Conservation (phyloP, 1,284 basidiomycete genomes). For the Lignosus rhinocerotis region DNA sequence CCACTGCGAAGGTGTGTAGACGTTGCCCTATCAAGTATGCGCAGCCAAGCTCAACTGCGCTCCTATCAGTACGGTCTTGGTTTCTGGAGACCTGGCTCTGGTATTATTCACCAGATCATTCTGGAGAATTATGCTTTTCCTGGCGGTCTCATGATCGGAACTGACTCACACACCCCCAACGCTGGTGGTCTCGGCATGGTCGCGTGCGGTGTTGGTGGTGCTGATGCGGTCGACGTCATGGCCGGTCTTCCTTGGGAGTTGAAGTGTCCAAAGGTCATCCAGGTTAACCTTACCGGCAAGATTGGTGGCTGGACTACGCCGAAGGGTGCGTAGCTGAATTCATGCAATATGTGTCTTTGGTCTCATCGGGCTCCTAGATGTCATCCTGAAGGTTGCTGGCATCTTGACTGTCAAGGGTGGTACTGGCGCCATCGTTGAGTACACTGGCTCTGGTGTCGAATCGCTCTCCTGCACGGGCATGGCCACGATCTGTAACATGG, state of each 20-base stretch:
- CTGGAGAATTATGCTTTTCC: slow-evolving; percentile 99
- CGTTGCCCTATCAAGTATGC: neutral
- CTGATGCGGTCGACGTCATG: slow-evolving; percentile 99
- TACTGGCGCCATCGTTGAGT: slow-evolving; percentile 96
- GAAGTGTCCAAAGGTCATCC: slow-evolving; percentile 98
- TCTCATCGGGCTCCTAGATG: slow-evolving; percentile 50
- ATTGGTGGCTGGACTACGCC: slow-evolving; percentile 97
- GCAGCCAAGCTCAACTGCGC: neutral
- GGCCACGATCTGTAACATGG: slow-evolving; percentile 99
- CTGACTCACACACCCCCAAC: slow-evolving; percentile 99
- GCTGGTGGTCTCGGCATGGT: slow-evolving; percentile 99
- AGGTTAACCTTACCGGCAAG: slow-evolving; percentile 95
- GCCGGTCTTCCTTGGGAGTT: slow-evolving; percentile 98
- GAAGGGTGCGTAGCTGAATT: slow-evolving; percentile 64
- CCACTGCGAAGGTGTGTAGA: slow-evolving; percentile 79
- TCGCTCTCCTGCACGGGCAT: slow-evolving; percentile 98
- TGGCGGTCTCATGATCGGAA: slow-evolving; percentile 99
- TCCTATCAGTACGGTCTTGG: slow-evolving; percentile 85
- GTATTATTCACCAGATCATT: slow-evolving; percentile 98
- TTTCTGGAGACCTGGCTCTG: slow-evolving; percentile 99
- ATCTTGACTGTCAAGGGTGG: slow-evolving; percentile 98
- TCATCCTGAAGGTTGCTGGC: slow-evolving; percentile 97
- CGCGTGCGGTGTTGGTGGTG: slow-evolving; percentile 98
- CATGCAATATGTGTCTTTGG: neutral
- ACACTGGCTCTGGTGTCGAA: slow-evolving; percentile 92